Evolutionary conservation across 257 asterid species (phyloP), one percentile per base, ranked within the genome.

Genomic region (Eucommia ulmoides): DNA sequence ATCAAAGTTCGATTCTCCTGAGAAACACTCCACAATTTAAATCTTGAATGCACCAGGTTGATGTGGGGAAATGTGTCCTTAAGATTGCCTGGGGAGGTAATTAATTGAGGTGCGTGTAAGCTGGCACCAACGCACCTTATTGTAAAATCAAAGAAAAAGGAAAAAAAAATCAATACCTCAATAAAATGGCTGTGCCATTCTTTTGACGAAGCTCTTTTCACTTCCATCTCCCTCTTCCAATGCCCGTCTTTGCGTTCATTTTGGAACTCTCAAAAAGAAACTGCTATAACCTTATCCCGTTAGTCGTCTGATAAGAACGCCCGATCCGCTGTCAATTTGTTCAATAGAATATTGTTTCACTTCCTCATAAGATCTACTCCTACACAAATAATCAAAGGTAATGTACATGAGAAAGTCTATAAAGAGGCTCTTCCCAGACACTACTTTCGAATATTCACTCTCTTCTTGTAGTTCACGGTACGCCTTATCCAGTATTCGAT

Each of bases 361-460:
- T 61, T 61, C 72, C 52, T 48, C 57, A 51, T 35, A 21, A 47
- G 24, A 51, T 65, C 45, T 78, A 48, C 65, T 69, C 68, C 89
- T 76, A 21, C 54, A 52, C 50, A 88, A 63, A 22, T 74, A 67
- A 55, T 85, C 94, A 62, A 73, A 80, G 19, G 94, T 83, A 55
- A 85, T 71, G 65, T 80, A 79, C 98, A 89, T 82, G 58, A 89
- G 84, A 58, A 85, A 81, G 65, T 85, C 98, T 23, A 85, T 53
- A 58, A 89, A 82, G 44, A 80, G 81, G 73, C 87, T 71, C 77
- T 73, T 80, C 51, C 74, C 86, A 9, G 91, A 71, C 59, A 73
- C 63, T 53, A 67, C 83, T 59, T 56, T 66, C 24, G 41, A 49
- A 52, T 53, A 67, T 51, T 72, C 78, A 50, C 61, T 50, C 57